Evolutionary conservation across 192 early-diverging fungal genomes (phyloP).

Genomic region (Thamnidium elegans): DNA sequence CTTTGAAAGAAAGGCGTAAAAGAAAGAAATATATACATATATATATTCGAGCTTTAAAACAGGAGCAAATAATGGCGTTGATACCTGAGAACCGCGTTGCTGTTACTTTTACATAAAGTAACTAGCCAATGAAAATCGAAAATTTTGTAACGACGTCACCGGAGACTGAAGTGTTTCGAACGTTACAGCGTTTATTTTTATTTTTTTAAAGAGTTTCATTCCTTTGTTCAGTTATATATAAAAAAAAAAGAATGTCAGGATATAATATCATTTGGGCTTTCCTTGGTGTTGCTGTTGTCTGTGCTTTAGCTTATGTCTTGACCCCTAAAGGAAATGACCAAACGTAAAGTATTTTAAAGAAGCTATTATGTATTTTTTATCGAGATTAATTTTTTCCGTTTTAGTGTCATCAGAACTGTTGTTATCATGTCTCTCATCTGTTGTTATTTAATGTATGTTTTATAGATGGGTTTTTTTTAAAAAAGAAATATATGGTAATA

Average conservation of each 20-base stretch:
- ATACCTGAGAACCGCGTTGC: too few relatives aligned
- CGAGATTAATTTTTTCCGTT: conserved; percentile 6
- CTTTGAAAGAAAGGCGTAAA: too few relatives aligned
- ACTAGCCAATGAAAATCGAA: too few relatives aligned
- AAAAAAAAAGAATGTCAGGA: conserved; percentile 42
- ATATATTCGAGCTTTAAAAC: too few relatives aligned
- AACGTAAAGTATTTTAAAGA: conserved; percentile 44
- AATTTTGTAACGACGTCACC: too few relatives aligned
- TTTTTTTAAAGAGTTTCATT: background rate
- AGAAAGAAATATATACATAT: too few relatives aligned
- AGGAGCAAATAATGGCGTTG: too few relatives aligned
- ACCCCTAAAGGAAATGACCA: conserved; percentile 60
- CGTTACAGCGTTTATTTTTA: too few relatives aligned
- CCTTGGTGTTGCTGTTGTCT: conserved; percentile 41
- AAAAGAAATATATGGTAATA: background rate
- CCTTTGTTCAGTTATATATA: background rate
- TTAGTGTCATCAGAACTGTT: conserved; percentile 55
- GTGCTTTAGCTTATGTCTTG: conserved; percentile 47
- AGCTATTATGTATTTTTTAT: background rate
- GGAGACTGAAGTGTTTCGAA: too few relatives aligned
- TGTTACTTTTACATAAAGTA: too few relatives aligned
- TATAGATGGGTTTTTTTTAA: background rate
- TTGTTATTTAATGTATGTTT: conserved; percentile 62
- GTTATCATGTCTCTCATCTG: conserved; percentile 56
- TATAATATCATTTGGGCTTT: conserved; percentile 55